Evolutionary conservation across 345 rosid species (phyloP).

Genomic region (Sapria himalayana): DNA sequence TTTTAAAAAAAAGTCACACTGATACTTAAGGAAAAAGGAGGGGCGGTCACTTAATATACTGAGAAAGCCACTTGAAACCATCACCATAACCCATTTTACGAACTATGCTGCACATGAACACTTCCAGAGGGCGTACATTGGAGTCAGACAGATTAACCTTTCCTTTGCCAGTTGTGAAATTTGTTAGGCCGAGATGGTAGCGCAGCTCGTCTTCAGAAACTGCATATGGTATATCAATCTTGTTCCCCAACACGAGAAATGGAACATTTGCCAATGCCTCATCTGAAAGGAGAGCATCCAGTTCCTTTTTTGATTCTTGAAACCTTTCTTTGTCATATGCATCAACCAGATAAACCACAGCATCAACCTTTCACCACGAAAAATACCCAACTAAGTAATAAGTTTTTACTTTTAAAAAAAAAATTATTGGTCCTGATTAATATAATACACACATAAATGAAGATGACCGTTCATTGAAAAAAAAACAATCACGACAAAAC

Average conservation of each 20-base stretch:
- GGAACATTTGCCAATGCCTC: slow-evolving; percentile 42
- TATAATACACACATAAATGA: no score
- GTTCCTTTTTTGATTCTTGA: slow-evolving; percentile 34
- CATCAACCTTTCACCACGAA: slow-evolving; percentile 32
- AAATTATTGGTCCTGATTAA: no score
- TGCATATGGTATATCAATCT: slow-evolving; percentile 50
- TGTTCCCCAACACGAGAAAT: slow-evolving; percentile 47
- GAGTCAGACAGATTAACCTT: slow-evolving; percentile 30
- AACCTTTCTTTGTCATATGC: slow-evolving; percentile 53
- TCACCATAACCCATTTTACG: slow-evolving; percentile 68
- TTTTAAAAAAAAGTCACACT: no score
- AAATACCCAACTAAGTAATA: slow-evolving; percentile 1
- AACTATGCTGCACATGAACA: slow-evolving; percentile 61
- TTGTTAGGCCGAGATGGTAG: slow-evolving; percentile 40
- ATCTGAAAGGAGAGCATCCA: slow-evolving; percentile 45
- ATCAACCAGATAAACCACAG: slow-evolving; percentile 55
- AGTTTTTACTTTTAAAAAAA: no score
- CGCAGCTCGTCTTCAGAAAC: slow-evolving; percentile 57
- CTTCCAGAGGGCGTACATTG: slow-evolving; percentile 42
- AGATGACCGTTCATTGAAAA: no score
- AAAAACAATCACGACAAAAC: no score
- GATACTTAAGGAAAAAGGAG: no score
- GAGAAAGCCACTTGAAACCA: slow-evolving; percentile 62
- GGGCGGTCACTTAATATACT: slow-evolving; percentile 55
- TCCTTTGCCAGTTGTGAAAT: slow-evolving; percentile 60